Evolutionary conservation across 768 basidiomycete species (phyloP), one percentile per base, ranked within the genome.

Genomic region (Naganishia onofrii): DNA sequence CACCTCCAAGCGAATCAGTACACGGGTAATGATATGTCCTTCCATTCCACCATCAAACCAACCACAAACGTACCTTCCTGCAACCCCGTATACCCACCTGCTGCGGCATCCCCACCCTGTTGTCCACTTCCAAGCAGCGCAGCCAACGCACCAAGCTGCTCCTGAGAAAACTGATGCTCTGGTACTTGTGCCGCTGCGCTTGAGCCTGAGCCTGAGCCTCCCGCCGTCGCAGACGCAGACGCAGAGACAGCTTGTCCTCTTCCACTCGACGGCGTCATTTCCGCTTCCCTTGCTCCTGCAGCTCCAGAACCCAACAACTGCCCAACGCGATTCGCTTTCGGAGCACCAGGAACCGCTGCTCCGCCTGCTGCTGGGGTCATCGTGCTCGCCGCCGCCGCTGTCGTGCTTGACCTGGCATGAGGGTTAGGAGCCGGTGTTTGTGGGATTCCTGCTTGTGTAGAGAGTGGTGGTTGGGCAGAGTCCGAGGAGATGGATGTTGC

Each of bases 61-160:
- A 52, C 7, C 51, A 28, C 7, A 57, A 26, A 68, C 42, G 4
- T 31, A 70, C 65, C 55, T 63, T 66, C 67, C 19, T 66, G 58
- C 57, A 53, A 29, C 69, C 71, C 72, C 53, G 71, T 67, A 19
- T 66, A 65, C 31, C 53, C 70, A 17, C 74, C 29, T 6, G 48
- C n/a, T n/a, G 21, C 19, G 48, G 48, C 48, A 23, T 51, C 12
- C 48, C 19, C 48, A 8, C 6, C 42, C 42, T 42, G 23, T 2
- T 42, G 23, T 2, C 6, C 4, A 38, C 75, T 72, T 32, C 53
- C 28, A 46, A 71, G 23, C 57, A 71, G 15, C 71, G 52, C 52
- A 9, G 66, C 60, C 51, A 72, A 66, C 5, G 71, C 71, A 0
- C 56, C 55, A n/a, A 72, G 36, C 34, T 72, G 71, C 53, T 69